Base-by-base conservation (phyloP, 306 rosid species). In the Lathyrus aphaca region DNA sequence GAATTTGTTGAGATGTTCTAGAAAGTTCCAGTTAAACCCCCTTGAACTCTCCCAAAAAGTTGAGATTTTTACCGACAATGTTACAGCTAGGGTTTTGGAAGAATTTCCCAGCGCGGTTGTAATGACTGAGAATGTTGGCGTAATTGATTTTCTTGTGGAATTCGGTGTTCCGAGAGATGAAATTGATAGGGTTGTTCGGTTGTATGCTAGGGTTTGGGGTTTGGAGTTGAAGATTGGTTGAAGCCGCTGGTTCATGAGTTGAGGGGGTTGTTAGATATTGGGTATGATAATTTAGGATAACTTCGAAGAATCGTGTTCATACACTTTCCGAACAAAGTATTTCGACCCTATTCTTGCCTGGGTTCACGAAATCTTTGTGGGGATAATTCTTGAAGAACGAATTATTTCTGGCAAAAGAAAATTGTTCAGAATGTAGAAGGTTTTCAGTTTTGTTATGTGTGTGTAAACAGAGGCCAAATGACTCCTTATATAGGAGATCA, bases 221-320 rank as follows among this genome's bases (percentile, higher is more conserved):
- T 88, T 54, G 87, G 87, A 56, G 84, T 84, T 0, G 82, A 88
- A 15, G 82, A 83, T 29, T 79, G 83, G 83, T 74, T 90, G 79
- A 84, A 64, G 69, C 86, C 86, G 0, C 78, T 93, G 86, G 12
- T 90, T 38, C 63, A 12, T 4, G 98, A 93, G 74, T 81, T 93
- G 10, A 55, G 56, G 21, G 81, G 44, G 13, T n/a, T n/a, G n/a
- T n/a, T n/a, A n/a, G n/a, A n/a, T n/a, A n/a, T n/a, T n/a, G n/a
- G n/a, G n/a, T n/a, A n/a, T n/a, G n/a, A n/a, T n/a, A n/a, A n/a
- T n/a, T n/a, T n/a, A n/a, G n/a, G n/a, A n/a, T n/a, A n/a, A n/a
- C n/a, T n/a, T n/a, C n/a, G n/a, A n/a, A n/a, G n/a, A n/a, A n/a
- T n/a, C n/a, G n/a, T n/a, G n/a, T n/a, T n/a, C n/a, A n/a, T n/a